These are phyloP conservation scores for Lasiosphaeria ovina DNA, from an alignment of 495 filamentous ascomycete genomes.

Conservation along the genomic window DNA sequence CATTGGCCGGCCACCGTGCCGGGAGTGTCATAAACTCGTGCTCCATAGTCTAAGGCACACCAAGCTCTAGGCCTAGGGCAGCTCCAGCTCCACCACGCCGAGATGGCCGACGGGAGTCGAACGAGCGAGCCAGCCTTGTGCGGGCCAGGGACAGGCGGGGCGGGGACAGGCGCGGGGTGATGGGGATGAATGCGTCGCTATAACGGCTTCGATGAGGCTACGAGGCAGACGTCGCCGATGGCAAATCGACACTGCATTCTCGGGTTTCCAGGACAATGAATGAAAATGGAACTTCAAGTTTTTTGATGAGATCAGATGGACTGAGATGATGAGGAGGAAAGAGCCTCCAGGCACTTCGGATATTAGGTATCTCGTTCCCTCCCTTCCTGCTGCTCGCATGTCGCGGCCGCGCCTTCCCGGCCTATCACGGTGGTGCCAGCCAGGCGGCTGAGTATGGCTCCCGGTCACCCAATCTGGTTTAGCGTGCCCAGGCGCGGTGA, in stretches of 20 bases:
- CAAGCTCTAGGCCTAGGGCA: neutral
- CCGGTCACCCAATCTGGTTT: conserved; percentile 34
- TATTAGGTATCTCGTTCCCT: neutral
- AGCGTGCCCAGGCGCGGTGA: conserved; percentile 26
- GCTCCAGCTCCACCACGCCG: too few relatives aligned
- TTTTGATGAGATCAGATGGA: too few relatives aligned
- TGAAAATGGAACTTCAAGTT: too few relatives aligned
- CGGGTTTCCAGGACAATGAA: too few relatives aligned
- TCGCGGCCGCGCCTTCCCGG: neutral
- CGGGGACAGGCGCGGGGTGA: too few relatives aligned
- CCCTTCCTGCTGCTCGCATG: neutral
- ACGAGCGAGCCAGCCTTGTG: too few relatives aligned
- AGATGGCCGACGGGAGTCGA: too few relatives aligned
- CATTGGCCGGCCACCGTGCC: conserved; percentile 39
- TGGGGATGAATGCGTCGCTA: too few relatives aligned
- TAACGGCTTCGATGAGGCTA: too few relatives aligned
- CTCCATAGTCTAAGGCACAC: conserved; percentile 27
- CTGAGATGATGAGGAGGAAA: neutral
- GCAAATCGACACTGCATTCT: too few relatives aligned
- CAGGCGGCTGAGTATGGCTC: conserved; percentile 15
- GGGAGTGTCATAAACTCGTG: conserved; percentile 44
- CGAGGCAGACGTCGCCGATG: too few relatives aligned
- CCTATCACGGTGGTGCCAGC: neutral
- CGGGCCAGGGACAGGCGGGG: too few relatives aligned
- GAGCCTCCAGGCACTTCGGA: neutral